Percentiles rank a stretch among this genome's conserved stretches.
Conservation (phyloP, 2,329 filamentous ascomycete genomes). For the Aspergillus fischeri region DNA sequence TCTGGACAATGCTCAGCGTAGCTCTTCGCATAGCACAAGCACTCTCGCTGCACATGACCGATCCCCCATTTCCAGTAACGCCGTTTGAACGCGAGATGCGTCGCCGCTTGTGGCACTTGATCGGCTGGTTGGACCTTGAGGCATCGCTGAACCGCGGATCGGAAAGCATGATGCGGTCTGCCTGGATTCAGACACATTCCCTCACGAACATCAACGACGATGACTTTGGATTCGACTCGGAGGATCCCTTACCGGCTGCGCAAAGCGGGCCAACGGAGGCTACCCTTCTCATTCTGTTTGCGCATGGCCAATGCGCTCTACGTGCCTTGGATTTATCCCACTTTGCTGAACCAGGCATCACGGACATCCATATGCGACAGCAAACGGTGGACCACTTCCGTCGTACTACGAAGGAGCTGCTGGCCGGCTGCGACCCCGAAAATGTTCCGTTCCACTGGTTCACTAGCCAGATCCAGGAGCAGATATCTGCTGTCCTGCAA, state of each 20-base stretch:
- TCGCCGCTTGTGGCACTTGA: conserved; percentile 21
- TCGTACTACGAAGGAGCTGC: not conserved
- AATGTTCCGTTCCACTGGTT: not conserved
- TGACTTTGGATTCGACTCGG: not conserved
- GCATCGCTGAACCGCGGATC: conserved; percentile 20
- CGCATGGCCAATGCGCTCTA: not conserved
- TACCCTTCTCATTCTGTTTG: not conserved
- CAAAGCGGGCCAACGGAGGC: not conserved
- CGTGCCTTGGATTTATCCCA: not conserved
- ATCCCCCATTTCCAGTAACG: conserved; percentile 21
- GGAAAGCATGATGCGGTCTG: not conserved
- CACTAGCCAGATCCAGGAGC: not conserved
- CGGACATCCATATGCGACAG: not conserved
- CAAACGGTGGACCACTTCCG: not conserved
- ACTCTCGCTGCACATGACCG: conserved; percentile 21
- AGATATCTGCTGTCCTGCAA: not conserved
- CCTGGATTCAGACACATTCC: not conserved
- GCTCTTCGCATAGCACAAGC: conserved; percentile 25
- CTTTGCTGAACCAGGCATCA: not conserved
- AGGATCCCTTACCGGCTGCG: not conserved
- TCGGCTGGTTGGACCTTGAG: conserved; percentile 23
- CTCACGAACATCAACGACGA: not conserved
- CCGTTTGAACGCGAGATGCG: conserved; percentile 26
- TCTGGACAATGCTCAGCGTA: conserved; percentile 28
- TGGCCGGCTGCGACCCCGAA: not conserved